A percentile compares a stretch with the other conserved stretches of the same genome.
Conservation (phyloP, 371 early-diverging fungal species). For the Mucor racemosus region DNA sequence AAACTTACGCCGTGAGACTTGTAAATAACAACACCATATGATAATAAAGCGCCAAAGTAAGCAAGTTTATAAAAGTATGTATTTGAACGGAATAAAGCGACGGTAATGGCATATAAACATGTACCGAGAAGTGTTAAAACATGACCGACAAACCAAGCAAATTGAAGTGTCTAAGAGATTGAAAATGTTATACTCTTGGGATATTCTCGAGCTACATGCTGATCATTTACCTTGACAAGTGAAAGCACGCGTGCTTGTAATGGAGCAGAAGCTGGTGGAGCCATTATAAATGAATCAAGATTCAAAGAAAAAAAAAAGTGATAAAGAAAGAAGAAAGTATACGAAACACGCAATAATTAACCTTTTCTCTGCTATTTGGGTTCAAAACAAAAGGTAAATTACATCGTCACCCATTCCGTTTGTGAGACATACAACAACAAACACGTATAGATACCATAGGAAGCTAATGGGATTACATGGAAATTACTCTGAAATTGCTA, state of each 20-base stretch:
- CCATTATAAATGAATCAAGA: slow-evolving; percentile 18
- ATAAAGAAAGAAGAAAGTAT: slow-evolving; percentile 17
- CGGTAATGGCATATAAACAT: slow-evolving; percentile 36
- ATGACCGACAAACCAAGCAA: slow-evolving; percentile 62
- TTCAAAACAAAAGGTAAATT: not conserved
- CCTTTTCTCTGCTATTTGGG: not conserved
- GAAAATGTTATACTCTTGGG: too few species aligned
- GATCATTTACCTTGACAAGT: slow-evolving; percentile 28
- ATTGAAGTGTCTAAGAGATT: slow-evolving; percentile 57
- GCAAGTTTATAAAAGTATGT: slow-evolving; percentile 61
- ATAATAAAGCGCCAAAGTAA: slow-evolving; percentile 72
- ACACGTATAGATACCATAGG: not conserved
- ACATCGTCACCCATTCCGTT: not conserved
- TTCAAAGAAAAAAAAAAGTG: slow-evolving; percentile 13
- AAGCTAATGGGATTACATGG: not conserved
- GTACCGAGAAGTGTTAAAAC: slow-evolving; percentile 44
- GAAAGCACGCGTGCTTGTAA: slow-evolving; percentile 29
- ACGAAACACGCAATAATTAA: slow-evolving; percentile 4
- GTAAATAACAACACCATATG: slow-evolving; percentile 88
- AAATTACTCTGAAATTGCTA: too few species aligned
- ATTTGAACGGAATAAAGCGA: slow-evolving; percentile 38
- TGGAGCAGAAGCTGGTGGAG: slow-evolving; percentile 30
- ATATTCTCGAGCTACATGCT: not conserved
- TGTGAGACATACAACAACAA: slow-evolving; percentile 3
- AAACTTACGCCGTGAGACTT: slow-evolving; percentile 81